phyloP scores from a whole-genome alignment of 495 filamentous ascomycete species.

The Rhypophila decipiens region DNA sequence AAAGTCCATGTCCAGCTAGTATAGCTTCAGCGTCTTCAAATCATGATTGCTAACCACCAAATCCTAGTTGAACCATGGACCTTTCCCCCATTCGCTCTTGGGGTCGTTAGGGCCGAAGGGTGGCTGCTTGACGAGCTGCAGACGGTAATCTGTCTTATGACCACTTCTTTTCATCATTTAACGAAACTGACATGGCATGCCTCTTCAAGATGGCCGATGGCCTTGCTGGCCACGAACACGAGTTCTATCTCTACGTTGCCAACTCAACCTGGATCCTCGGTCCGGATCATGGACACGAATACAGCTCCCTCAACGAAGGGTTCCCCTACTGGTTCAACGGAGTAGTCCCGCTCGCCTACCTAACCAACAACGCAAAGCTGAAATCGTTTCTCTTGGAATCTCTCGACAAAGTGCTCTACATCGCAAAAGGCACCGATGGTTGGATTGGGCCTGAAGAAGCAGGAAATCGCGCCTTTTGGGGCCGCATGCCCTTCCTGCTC shows the following conservation, averaged over 20 bases:
- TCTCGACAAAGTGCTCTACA: constrained; percentile 44
- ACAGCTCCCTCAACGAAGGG: constrained; percentile 53
- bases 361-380: constrained; percentile 45
- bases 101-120: constrained; percentile 49
- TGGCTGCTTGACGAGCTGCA: constrained; percentile 55
- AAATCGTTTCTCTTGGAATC: constrained; percentile 47
- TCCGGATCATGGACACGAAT: constrained; percentile 45
- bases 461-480: constrained; percentile 47
- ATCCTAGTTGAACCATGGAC: constrained; percentile 14
- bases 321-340: constrained; percentile 65
- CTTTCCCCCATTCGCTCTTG: constrained; percentile 47
- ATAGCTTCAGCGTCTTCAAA: too few relatives aligned
- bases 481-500: constrained; percentile 40
- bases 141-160: constrained; percentile 13
- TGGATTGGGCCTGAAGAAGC: constrained; percentile 56
- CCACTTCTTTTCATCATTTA: not conserved
- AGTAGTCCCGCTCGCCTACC: constrained; percentile 57
- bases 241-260: constrained; percentile 55
- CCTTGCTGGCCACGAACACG: constrained; percentile 53
- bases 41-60: too few relatives aligned
- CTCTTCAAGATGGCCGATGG: constrained; percentile 51
- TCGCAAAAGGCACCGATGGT: constrained; percentile 50
- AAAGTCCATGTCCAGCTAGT: not conserved
- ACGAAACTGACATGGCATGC: too few relatives aligned
- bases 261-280: constrained; percentile 44